phyloP scores from a whole-genome alignment of 2,329 filamentous ascomycete species.

The Arthrinium phaeospermum region DNA sequence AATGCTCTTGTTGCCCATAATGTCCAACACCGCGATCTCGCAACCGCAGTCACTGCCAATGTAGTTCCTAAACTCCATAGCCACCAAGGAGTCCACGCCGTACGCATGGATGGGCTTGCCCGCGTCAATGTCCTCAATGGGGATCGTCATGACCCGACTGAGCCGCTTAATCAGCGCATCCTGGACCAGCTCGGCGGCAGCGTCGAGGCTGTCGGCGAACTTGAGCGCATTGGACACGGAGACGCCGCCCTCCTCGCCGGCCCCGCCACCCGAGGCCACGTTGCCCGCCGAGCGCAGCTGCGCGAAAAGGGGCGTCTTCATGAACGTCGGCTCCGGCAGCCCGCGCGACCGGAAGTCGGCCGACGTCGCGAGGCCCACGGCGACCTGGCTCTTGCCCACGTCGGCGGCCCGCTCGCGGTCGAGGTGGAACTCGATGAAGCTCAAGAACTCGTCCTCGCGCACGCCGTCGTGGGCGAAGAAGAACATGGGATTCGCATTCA shows the following conservation, averaged over 20 bases:
- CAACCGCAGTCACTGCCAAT: slow-evolving; percentile 41
- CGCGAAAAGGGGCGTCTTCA: slow-evolving; percentile 20
- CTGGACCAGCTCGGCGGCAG: slow-evolving; percentile 28
- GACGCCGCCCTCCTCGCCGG: slow-evolving; percentile 8
- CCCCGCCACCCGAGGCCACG: neutral
- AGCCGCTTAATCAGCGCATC: slow-evolving; percentile 37
- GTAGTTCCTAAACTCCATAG: slow-evolving; percentile 51
- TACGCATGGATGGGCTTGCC: slow-evolving; percentile 38
- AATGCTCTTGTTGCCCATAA: slow-evolving; percentile 33
- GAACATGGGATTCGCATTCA: slow-evolving; percentile 30
- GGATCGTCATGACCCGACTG: slow-evolving; percentile 39
- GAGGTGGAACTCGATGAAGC: slow-evolving; percentile 19
- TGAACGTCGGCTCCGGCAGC: slow-evolving; percentile 2
- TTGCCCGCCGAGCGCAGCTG: neutral
- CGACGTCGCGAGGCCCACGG: slow-evolving; percentile 6
- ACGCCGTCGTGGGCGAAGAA: slow-evolving; percentile 22
- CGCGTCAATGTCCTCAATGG: slow-evolving; percentile 37
- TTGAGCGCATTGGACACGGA: slow-evolving; percentile 18
- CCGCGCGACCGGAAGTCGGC: slow-evolving; percentile 17
- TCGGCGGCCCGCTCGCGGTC: neutral
- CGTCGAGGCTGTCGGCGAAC: slow-evolving; percentile 18
- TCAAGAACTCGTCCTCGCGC: slow-evolving; percentile 32
- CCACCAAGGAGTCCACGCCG: slow-evolving; percentile 49
- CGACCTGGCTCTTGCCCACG: neutral
- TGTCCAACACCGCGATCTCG: slow-evolving; percentile 44